Conservation (phyloP, 2,329 filamentous ascomycete genomes). For the Hawksworthiomyces lignivorus region DNA sequence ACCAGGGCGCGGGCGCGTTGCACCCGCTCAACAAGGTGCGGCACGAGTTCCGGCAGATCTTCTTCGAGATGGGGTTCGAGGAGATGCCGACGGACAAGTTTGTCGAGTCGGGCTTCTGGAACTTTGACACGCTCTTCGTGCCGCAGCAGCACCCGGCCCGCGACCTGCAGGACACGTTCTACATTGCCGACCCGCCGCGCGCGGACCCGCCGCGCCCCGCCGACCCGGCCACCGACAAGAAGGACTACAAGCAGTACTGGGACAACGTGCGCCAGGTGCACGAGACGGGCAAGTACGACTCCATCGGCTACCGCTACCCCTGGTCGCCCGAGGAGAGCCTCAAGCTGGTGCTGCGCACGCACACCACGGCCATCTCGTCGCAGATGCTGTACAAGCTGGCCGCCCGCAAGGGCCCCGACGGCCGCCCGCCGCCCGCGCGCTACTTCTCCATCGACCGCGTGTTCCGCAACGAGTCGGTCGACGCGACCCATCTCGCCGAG, state of each 20-base stretch:
- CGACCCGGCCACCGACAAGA: conserved; percentile 41
- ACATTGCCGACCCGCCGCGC: conserved; percentile 73
- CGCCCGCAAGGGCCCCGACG: conserved; percentile 61
- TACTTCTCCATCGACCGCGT: conserved; percentile 99
- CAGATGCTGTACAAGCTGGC: conserved; percentile 88
- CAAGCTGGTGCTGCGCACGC: conserved; percentile 83
- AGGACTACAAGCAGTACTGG: conserved; percentile 80
- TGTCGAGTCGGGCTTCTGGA: conserved; percentile 98
- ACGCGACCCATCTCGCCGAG: conserved; percentile 92
- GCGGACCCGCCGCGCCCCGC: conserved; percentile 64
- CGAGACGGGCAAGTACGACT: conserved; percentile 85
- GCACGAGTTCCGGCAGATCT: conserved; percentile 92
- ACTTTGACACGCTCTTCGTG: conserved; percentile 94
- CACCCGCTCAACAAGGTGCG: conserved; percentile 88
- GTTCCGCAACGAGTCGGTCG: conserved; percentile 95
- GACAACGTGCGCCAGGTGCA: conserved; percentile 82
- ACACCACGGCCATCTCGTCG: conserved; percentile 88
- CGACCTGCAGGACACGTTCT: conserved; percentile 97
- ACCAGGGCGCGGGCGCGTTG: conserved; percentile 53
- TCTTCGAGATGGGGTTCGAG: conserved; percentile 98
- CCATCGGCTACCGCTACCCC: conserved; percentile 92
- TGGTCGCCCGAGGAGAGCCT: conserved; percentile 84
- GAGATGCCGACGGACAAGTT: conserved; percentile 95
- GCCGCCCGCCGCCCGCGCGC: conserved; percentile 60
- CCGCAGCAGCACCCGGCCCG: conserved; percentile 96